These are phyloP conservation scores for Suillus variegatus DNA, from an alignment of 768 basidiomycete genomes.

Conservation along the genomic window DNA sequence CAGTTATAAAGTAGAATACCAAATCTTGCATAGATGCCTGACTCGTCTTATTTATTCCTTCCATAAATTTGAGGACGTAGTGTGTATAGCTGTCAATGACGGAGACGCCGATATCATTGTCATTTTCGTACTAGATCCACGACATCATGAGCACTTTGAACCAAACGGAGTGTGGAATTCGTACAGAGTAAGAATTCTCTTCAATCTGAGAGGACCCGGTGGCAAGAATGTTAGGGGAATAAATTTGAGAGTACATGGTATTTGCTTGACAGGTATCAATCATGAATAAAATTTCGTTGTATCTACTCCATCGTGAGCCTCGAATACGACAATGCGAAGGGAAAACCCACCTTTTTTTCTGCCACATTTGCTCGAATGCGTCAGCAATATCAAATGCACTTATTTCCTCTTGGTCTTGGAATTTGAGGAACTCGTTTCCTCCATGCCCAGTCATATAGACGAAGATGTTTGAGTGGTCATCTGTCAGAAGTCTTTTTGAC, in stretches of 20 bases:
- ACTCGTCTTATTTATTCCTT: constrained; percentile 89
- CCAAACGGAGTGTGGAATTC: constrained; percentile 22
- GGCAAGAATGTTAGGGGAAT: constrained; percentile 90
- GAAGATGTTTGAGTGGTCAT: constrained; percentile 90
- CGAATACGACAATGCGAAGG: background rate
- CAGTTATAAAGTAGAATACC: constrained; percentile 44
- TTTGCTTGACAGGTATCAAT: constrained; percentile 98
- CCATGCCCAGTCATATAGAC: constrained; percentile 99
- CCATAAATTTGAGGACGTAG: constrained; percentile 87
- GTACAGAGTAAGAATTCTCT: constrained; percentile 92
- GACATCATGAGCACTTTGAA: constrained; percentile 2
- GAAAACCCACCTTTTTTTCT: constrained; percentile 78
- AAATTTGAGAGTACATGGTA: constrained; percentile 91
- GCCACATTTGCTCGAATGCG: constrained; percentile 98
- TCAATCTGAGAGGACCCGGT: constrained; percentile 83
- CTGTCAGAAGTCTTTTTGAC: constrained; percentile 89
- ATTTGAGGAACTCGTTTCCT: constrained; percentile 97
- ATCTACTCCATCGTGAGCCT: constrained; percentile 43
- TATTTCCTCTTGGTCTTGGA: constrained; percentile 98
- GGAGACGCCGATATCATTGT: constrained; percentile 91
- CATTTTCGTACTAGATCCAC: constrained; percentile 76
- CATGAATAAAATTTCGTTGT: constrained; percentile 98
- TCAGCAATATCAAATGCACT: constrained; percentile 97
- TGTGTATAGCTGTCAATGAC: constrained; percentile 97
- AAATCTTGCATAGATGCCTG: constrained; percentile 78